Conservation (phyloP, 352 stramenopile genomes). For the Phytophthora cactorum region DNA sequence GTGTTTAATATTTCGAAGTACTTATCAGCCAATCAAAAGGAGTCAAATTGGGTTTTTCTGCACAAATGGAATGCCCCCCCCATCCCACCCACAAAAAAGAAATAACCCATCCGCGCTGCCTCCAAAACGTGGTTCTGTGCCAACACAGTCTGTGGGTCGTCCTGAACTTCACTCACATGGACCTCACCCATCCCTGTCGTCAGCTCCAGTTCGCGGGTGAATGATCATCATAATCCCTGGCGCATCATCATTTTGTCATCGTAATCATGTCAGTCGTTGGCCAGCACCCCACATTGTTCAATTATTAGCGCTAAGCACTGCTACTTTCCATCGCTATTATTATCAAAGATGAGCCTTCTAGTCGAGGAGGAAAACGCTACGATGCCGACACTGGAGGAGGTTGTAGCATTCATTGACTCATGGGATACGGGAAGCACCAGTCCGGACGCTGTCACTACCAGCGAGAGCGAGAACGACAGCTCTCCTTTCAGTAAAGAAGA, state of each 20-base stretch:
- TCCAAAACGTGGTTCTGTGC: too few relatives aligned
- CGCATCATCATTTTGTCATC: conserved; percentile 13
- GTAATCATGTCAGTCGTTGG: conserved; percentile 11
- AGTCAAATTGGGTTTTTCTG: too few relatives aligned
- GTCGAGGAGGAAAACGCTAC: conserved; percentile 12
- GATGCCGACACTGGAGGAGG: conserved; percentile 24
- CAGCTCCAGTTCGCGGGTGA: background rate
- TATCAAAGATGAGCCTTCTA: conserved; percentile 18
- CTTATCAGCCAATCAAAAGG: too few relatives aligned
- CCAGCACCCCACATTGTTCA: conserved; percentile 11
- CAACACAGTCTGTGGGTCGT: too few relatives aligned
- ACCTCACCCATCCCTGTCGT: background rate
- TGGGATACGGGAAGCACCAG: conserved; percentile 8
- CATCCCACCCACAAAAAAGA: too few relatives aligned
- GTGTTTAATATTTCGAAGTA: too few relatives aligned
- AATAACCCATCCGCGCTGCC: too few relatives aligned
- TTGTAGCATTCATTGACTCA: conserved; percentile 41
- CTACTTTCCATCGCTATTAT: background rate
- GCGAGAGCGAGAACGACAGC: conserved; percentile 20
- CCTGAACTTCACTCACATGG: background rate
- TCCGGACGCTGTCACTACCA: conserved; percentile 6
- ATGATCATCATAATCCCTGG: conserved; percentile 15
- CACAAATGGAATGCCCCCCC: too few relatives aligned
- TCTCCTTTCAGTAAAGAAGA: conserved; percentile 22
- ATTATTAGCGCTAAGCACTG: conserved; percentile 5